Conservation (phyloP, 2,329 filamentous ascomycete species). For the Dothideomycetes sp. region DNA sequence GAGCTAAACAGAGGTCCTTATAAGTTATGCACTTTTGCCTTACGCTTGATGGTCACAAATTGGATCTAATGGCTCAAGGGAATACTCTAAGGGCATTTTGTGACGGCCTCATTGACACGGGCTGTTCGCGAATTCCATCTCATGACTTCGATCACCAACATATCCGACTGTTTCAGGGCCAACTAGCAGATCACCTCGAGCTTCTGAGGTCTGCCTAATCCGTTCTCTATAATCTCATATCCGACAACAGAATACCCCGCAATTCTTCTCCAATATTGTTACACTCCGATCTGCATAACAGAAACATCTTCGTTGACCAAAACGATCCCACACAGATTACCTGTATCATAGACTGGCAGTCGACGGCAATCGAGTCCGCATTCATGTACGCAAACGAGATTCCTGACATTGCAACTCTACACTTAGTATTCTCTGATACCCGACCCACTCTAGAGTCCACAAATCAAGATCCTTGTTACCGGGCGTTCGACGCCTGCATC, state of each 20-base stretch:
- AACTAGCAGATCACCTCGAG: neutral
- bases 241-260: neutral
- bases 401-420: constrained; percentile 12
- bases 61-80: neutral
- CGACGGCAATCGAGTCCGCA: constrained; percentile 11
- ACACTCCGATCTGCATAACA: constrained; percentile 21
- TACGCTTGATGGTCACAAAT: neutral
- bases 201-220: neutral
- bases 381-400: constrained; percentile 10
- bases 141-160: neutral
- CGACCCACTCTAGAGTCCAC: no score
- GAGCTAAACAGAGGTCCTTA: neutral
- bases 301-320: constrained; percentile 24
- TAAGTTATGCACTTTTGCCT: neutral
- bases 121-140: neutral
- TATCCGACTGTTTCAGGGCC: constrained; percentile 1
- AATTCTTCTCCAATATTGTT: constrained; percentile 15
- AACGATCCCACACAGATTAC: constrained; percentile 19
- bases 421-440: no score
- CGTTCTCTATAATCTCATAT: constrained; percentile 3
- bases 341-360: constrained; percentile 26
- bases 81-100: neutral
- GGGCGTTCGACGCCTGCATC: constrained; percentile 2
- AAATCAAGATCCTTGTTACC: no score
- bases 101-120: neutral